phyloP scores from a whole-genome alignment of 2,329 filamentous ascomycete genomes.

The Scedosporium minutisporum region DNA sequence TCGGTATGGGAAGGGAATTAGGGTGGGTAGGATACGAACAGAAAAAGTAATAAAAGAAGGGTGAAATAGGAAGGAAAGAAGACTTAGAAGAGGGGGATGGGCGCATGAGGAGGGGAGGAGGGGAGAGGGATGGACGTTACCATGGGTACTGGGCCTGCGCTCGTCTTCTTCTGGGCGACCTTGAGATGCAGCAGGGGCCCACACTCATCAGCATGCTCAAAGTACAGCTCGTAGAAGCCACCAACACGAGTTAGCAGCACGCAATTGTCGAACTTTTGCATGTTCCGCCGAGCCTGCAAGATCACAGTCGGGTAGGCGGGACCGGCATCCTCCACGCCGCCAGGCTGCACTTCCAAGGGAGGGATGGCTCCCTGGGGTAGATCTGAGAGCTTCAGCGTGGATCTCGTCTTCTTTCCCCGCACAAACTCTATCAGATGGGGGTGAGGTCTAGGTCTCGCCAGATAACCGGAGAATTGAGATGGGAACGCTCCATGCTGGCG shows the following conservation, averaged over 20 bases:
- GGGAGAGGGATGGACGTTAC: conserved; percentile 32
- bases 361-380: conserved; percentile 44
- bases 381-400: conserved; percentile 44
- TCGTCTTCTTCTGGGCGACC: conserved; percentile 72
- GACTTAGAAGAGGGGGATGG: not conserved
- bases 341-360: conserved; percentile 17
- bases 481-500: not conserved
- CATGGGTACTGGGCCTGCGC: conserved; percentile 73
- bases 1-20: not conserved
- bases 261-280: conserved; percentile 83
- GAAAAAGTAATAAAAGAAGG: not conserved
- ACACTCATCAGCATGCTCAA: conserved; percentile 86
- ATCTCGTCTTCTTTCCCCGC: conserved; percentile 46
- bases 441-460: not conserved
- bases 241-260: conserved; percentile 87
- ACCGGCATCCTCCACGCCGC: conserved; percentile 26
- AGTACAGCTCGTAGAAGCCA: conserved; percentile 96
- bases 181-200: conserved; percentile 83
- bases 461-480: not conserved
- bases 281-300: conserved; percentile 77
- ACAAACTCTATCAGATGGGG: conserved; percentile 1
- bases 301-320: conserved; percentile 76
- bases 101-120: not conserved
- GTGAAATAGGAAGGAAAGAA: not conserved
- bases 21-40: not conserved